Conservation (phyloP, 2,329 filamentous ascomycete species). For the Neopestalotiopsis sp. region DNA sequence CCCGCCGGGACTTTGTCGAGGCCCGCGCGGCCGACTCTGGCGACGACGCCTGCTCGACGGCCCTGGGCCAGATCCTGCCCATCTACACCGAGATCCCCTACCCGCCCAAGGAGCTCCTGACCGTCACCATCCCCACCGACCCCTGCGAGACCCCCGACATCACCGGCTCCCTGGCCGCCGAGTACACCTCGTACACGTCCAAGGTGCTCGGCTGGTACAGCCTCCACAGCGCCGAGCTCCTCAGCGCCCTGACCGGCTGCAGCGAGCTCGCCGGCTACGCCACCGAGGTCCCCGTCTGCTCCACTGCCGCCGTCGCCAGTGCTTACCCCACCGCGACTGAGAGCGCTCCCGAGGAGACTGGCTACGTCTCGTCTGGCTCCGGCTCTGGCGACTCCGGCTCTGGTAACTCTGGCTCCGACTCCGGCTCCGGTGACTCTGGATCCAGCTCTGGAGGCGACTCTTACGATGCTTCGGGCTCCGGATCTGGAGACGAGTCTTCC, state of each 20-base stretch:
- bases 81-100: constrained; percentile 26
- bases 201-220: constrained; percentile 27
- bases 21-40: constrained; percentile 21
- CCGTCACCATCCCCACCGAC: constrained; percentile 21
- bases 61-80: constrained; percentile 22
- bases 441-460: too few relatives aligned
- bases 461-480: too few relatives aligned
- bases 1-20: constrained; percentile 26
- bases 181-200: constrained; percentile 28
- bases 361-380: not conserved
- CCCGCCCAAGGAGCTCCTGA: constrained; percentile 25
- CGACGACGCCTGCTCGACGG: constrained; percentile 25
- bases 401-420: not conserved
- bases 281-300: constrained; percentile 24
- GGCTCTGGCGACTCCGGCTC: not conserved
- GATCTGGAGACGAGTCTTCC: not conserved
- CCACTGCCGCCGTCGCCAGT: constrained; percentile 1
- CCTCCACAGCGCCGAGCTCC: constrained; percentile 26
- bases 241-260: constrained; percentile 25
- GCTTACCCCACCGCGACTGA: not conserved
- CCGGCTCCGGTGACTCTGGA: not conserved
- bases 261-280: constrained; percentile 21
- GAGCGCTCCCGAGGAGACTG: not conserved
- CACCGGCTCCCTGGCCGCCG: constrained; percentile 25
- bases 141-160: constrained; percentile 28